Conservation (phyloP, 352 stramenopile genomes). For the Phytophthora capsici region DNA sequence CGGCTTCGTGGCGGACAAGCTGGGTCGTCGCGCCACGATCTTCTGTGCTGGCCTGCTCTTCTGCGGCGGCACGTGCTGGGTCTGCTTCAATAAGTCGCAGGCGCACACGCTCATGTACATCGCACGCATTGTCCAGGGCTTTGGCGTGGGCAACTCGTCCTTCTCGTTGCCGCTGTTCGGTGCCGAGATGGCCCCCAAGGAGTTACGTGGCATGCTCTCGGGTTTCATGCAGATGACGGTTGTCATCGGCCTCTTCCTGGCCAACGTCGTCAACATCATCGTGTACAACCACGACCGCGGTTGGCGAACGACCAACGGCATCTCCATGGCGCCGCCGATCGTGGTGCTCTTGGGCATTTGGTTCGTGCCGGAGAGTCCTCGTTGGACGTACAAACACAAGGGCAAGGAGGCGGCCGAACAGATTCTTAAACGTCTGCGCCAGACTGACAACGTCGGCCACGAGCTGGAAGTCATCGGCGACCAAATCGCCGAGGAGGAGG, state of each 20-base stretch:
- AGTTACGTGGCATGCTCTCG: slow-evolving; percentile 39
- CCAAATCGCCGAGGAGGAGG: slow-evolving; percentile 36
- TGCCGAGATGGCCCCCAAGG: slow-evolving; percentile 42
- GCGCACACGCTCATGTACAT: slow-evolving; percentile 32
- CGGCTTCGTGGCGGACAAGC: slow-evolving; percentile 32
- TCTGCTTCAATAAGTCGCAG: slow-evolving; percentile 34
- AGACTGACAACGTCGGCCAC: slow-evolving; percentile 32
- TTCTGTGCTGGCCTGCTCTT: slow-evolving; percentile 46
- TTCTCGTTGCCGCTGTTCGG: slow-evolving; percentile 38
- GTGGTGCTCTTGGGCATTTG: slow-evolving; percentile 49
- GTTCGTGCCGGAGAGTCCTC: slow-evolving; percentile 56
- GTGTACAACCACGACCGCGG: slow-evolving; percentile 35
- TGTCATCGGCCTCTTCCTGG: slow-evolving; percentile 42
- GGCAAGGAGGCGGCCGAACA: slow-evolving; percentile 49
- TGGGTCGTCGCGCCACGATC: slow-evolving; percentile 41
- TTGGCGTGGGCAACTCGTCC: slow-evolving; percentile 45
- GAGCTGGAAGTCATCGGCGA: slow-evolving; percentile 44
- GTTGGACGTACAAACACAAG: slow-evolving; percentile 55
- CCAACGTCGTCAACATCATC: slow-evolving; percentile 46
- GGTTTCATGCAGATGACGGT: slow-evolving; percentile 53
- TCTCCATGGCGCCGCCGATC: slow-evolving; percentile 38
- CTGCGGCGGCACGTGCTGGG: slow-evolving; percentile 40
- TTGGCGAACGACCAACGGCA: slow-evolving; percentile 49
- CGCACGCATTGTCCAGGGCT: slow-evolving; percentile 39
- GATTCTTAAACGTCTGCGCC: slow-evolving; percentile 38